phyloP scores from a whole-genome alignment of 768 basidiomycete genomes.

The Panus rudis region DNA sequence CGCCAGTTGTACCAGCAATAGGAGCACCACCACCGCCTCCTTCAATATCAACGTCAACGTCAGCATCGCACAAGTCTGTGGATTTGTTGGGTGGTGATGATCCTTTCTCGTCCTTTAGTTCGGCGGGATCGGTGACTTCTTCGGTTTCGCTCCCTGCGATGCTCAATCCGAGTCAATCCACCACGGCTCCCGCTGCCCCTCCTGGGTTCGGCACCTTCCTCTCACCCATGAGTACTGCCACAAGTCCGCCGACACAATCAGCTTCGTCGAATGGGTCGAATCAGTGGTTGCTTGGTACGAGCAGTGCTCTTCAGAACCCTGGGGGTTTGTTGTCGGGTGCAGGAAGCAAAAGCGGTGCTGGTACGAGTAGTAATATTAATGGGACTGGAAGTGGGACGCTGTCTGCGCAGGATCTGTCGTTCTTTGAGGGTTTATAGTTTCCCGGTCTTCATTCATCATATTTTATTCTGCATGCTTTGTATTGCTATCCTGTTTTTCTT shows the following conservation, averaged over 20 bases:
- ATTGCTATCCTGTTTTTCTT: not conserved
- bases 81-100: conserved; percentile 24
- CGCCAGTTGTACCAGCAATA: conserved; percentile 20
- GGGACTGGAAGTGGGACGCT: conserved; percentile 42
- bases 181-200: not conserved
- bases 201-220: not conserved
- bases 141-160: conserved; percentile 15
- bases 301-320: not conserved
- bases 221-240: too few species aligned
- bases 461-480: not conserved
- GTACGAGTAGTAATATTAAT: conserved; percentile 12
- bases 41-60: conserved; percentile 21
- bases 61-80: conserved; percentile 12
- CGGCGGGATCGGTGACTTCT: conserved; percentile 25
- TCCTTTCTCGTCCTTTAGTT: conserved; percentile 9
- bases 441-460: not conserved
- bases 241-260: too few species aligned
- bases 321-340: not conserved
- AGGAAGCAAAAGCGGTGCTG: conserved; percentile 8
- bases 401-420: conserved; percentile 79
- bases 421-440: conserved; percentile 68
- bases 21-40: conserved; percentile 5
- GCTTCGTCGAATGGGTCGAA: not conserved
- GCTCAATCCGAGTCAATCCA: conserved; percentile 7
- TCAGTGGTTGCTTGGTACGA: not conserved